phyloP scores from a whole-genome alignment of 495 filamentous ascomycete species.

The Trypethelium eluteriae region DNA sequence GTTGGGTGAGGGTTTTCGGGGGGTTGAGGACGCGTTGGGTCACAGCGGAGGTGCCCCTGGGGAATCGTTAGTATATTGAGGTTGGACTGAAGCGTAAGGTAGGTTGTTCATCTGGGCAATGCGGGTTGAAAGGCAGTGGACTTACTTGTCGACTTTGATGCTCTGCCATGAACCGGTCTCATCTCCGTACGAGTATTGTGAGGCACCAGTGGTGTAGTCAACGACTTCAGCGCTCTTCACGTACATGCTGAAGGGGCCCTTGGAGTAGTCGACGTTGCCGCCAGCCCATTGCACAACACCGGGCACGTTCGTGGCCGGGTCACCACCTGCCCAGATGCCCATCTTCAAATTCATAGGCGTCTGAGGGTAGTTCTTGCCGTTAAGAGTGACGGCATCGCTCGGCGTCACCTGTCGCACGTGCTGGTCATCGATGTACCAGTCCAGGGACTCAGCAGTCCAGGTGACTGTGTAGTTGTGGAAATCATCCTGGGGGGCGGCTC shows the following conservation, averaged over 20 bases:
- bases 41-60: conserved; percentile 19
- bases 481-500: conserved; percentile 27
- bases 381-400: conserved; percentile 47
- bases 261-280: conserved; percentile 61
- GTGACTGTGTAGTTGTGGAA: conserved; percentile 76
- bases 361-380: conserved; percentile 66
- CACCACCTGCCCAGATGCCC: conserved; percentile 83
- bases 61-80: background rate
- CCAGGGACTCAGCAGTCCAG: conserved; percentile 64
- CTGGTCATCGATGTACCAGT: conserved; percentile 65
- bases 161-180: conserved; percentile 20
- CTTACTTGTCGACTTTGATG: conserved; percentile 18
- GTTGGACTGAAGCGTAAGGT: no score
- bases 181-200: conserved; percentile 23
- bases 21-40: conserved; percentile 20
- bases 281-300: conserved; percentile 68
- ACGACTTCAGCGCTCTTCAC: conserved; percentile 22
- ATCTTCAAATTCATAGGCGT: conserved; percentile 77
- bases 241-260: conserved; percentile 36
- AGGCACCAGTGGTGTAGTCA: conserved; percentile 21
- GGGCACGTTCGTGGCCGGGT: conserved; percentile 38
- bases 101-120: background rate
- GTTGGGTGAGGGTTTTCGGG: conserved; percentile 15
- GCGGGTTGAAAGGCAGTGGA: background rate
- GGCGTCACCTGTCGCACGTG: conserved; percentile 62